Evolutionary conservation across 805 yeast species (phyloP).

Genomic region (Wickerhamomyces chambardii): DNA sequence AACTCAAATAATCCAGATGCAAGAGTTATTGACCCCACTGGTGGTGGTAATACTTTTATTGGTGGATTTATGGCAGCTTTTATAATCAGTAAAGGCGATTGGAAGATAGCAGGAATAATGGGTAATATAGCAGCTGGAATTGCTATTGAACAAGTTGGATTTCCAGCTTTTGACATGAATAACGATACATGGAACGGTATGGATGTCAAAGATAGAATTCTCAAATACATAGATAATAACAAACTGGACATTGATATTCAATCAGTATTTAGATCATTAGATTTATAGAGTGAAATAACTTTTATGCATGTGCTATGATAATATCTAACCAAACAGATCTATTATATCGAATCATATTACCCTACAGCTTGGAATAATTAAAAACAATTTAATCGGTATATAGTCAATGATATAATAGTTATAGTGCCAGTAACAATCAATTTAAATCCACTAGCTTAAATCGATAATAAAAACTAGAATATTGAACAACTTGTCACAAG

Average conservation of each 20-base stretch:
- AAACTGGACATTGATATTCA: neutral
- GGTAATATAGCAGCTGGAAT: slow-evolving; percentile 78
- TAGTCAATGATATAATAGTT: too few relatives aligned
- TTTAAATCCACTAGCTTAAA: too few relatives aligned
- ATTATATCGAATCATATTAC: too few relatives aligned
- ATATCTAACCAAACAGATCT: too few relatives aligned
- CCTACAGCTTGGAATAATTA: too few relatives aligned
- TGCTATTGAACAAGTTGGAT: slow-evolving; percentile 74
- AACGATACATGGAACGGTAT: slow-evolving; percentile 54
- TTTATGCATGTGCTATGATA: too few relatives aligned
- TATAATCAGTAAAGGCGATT: slow-evolving; percentile 34
- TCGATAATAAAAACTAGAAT: too few relatives aligned
- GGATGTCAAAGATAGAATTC: slow-evolving; percentile 33
- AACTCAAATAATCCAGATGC: slow-evolving; percentile 22
- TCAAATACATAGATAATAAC: slow-evolving; percentile 22
- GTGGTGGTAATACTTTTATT: slow-evolving; percentile 87
- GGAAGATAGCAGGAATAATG: slow-evolving; percentile 47
- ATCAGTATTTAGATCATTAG: too few relatives aligned
- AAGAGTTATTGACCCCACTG: slow-evolving; percentile 80
- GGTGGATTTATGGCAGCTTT: slow-evolving; percentile 72
- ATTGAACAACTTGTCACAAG: too few relatives aligned
- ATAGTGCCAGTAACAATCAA: too few relatives aligned
- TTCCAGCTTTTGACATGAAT: slow-evolving; percentile 34
- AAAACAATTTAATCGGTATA: too few relatives aligned
- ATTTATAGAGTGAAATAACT: too few relatives aligned